Base-by-base conservation (phyloP, 352 stramenopile species). In the Phytophthora niederhauseri region DNA sequence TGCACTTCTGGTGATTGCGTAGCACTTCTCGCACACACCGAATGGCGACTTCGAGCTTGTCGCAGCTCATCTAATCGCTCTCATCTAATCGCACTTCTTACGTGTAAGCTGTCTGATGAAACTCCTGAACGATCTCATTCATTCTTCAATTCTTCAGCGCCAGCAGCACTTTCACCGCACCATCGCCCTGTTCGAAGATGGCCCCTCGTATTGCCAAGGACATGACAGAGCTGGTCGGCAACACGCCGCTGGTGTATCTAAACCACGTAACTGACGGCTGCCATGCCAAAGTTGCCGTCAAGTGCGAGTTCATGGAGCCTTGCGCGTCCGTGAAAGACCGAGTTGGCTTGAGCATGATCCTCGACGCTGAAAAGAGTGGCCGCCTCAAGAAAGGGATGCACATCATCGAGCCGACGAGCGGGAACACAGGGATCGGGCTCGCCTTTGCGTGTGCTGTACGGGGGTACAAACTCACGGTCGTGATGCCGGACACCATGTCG, bases 211-310 rank as follows among this genome's bases (percentile, higher is more conserved):
- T 98, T 74, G 95, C 93, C 76, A 87, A 97, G 49, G 92, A 97
- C 74, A 91, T 98, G 73, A 96, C 97, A 20, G 92, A 93, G 67
- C 85, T 98, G 55, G 98, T 98, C 76, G 95, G 94, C 43, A 96
- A 94, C 63, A 98, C 95, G 34, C 95, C 95, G 51, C 76, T 98
- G 34, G 91, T 98, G 59, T 97, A 96, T 79, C 77, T 98, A 31
- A 92, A 94, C 76, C 77, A 74, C 56, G 84, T 93, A 46, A 90
- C 81, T 1, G 81, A 92, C 57, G 84, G 81, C 58, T 89, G 76
- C 77, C 64, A 84, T 78, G 87, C 87, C 68, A 90, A 91, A 71
- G 85, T 94, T 60, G 84, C 84, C 20, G 86, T 92, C 77, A 94
- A 94, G 78, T 91, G 81, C 75, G 86, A 94, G 72, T 94, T 94